A percentile compares a stretch with the other conserved stretches of the same genome.
Evolutionary conservation across 352 stramenopile species (phyloP).

Genomic region (Globisporangium uncinulatum): DNA sequence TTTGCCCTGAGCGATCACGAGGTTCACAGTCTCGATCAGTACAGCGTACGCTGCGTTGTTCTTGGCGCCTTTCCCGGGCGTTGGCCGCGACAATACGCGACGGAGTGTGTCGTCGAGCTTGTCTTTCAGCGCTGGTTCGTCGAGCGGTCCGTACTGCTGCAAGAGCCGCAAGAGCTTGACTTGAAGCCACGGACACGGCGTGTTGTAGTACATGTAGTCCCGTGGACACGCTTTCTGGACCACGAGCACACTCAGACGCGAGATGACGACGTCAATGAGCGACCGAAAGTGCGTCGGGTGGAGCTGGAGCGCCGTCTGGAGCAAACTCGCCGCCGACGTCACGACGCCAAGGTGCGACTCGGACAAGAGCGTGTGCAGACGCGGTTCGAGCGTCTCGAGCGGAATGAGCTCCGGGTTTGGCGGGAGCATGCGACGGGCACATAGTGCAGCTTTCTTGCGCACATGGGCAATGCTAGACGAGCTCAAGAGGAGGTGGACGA

Average conservation of each 20-base stretch:
- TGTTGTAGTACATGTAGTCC: constrained; percentile 98
- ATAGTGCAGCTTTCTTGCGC: constrained; percentile 97
- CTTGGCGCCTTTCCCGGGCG: constrained; percentile 81
- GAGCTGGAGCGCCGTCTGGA: constrained; percentile 89
- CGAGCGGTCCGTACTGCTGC: constrained; percentile 87
- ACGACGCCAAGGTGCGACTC: constrained; percentile 93
- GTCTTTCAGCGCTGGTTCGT: constrained; percentile 40
- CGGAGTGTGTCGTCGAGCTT: constrained; percentile 89
- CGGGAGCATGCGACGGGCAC: constrained; percentile 90
- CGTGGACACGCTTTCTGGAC: constrained; percentile 91
- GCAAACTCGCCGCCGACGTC: constrained; percentile 89
- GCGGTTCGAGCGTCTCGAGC: constrained; percentile 65
- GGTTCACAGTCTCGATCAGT: constrained; percentile 97
- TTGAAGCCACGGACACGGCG: constrained; percentile 95
- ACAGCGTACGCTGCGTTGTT: constrained; percentile 96
- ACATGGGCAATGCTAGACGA: constrained; percentile 91
- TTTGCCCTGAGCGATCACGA: constrained; percentile 94
- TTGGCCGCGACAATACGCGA: constrained; percentile 90
- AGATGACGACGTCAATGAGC: constrained; percentile 91
- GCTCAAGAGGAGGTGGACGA: constrained; percentile 90
- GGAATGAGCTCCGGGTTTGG: constrained; percentile 91
- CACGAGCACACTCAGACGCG: constrained; percentile 90
- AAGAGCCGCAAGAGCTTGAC: constrained; percentile 91
- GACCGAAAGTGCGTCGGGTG: constrained; percentile 86
- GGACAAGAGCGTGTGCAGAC: constrained; percentile 78